Conservation (phyloP, 2,329 filamentous ascomycete genomes). For the Aureobasidium sp. region DNA sequence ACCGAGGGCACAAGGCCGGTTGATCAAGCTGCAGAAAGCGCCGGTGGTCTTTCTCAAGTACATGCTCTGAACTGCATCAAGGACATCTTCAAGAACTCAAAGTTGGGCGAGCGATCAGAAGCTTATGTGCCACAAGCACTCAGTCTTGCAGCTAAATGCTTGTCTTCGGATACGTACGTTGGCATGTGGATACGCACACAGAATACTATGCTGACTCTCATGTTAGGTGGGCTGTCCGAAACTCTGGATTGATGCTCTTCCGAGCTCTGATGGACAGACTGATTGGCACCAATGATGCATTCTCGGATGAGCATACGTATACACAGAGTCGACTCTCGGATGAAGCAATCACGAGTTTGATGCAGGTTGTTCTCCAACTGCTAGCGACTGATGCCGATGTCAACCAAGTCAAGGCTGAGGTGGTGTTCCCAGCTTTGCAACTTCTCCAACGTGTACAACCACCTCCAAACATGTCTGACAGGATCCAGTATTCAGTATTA, state of each 20-base stretch:
- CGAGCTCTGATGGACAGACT: conserved; percentile 74
- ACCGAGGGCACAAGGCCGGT: conserved; percentile 42
- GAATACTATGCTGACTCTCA: neutral
- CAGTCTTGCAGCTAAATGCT: conserved; percentile 66
- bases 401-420: conserved; percentile 18
- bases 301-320: conserved; percentile 47
- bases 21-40: conserved; percentile 44
- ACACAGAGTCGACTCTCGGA: conserved; percentile 54
- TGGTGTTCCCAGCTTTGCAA: conserved; percentile 75
- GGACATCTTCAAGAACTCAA: conserved; percentile 79
- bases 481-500: conserved; percentile 50
- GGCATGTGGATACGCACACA: too few species aligned
- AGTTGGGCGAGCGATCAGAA: conserved; percentile 64
- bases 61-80: conserved; percentile 92
- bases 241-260: conserved; percentile 83
- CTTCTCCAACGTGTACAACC: conserved; percentile 65
- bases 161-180: conserved; percentile 66
- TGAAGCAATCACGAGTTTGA: conserved; percentile 57
- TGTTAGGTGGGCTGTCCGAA: conserved; percentile 81
- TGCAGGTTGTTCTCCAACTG: conserved; percentile 54
- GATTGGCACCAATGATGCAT: conserved; percentile 60
- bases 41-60: conserved; percentile 68
- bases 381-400: conserved; percentile 29
- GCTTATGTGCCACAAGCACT: conserved; percentile 64
- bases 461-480: conserved; percentile 46